Evolutionary conservation across 2,329 filamentous ascomycete species (phyloP), one percentile per base, ranked within the genome.

Genomic region (Aspergillus transmontanensis): DNA sequence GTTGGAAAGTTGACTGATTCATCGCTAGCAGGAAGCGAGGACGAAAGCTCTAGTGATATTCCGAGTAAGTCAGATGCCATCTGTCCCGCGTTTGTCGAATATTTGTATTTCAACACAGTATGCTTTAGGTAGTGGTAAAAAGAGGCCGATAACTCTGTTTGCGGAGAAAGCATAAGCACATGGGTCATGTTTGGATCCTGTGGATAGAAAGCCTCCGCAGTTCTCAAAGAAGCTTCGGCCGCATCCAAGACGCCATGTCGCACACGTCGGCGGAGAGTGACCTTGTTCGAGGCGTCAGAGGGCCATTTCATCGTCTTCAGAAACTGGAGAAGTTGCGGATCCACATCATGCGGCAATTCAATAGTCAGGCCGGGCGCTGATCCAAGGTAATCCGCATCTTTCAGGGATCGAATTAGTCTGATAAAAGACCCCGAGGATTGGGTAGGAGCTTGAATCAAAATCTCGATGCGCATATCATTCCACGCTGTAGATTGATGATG

Each of bases 41-140:
- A 80, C 4, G 94, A 93, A 19, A 92, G 81, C 62, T 93, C 90
- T 5, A 98, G 86, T 62, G 91, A 93, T 59, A 97, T 86, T 2
- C 93, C 93, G 65, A 96, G 83, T 2, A 97, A 80, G 16, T 86
- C 82, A 1, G 81, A 84, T 75, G 72, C 81, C 6, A 74, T 74
- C 34, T 82, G 76, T 3, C 78, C 77, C 3, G 79, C 75, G 48
- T 77, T 71, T 73, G 77, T 73, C 0, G 92, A 93, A 76, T 96
- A 91, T 66, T 86, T 87, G 74, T 95, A 94, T 69, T 93, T 88
- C 5, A 98, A 80, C 0, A 94, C 80, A 1, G 85, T 78, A 75
- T 93, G 97, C 75, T 91, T 92, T 16, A 97, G 81, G 74, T 95
- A 97, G 66, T 97, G 92, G 66, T 90, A 94, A 74, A 93, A 98